Percentiles rank a stretch among this genome's conserved stretches.
Evolutionary conservation across 2,329 filamentous ascomycete genomes (phyloP).

Genomic region (Neonectria hederae): DNA sequence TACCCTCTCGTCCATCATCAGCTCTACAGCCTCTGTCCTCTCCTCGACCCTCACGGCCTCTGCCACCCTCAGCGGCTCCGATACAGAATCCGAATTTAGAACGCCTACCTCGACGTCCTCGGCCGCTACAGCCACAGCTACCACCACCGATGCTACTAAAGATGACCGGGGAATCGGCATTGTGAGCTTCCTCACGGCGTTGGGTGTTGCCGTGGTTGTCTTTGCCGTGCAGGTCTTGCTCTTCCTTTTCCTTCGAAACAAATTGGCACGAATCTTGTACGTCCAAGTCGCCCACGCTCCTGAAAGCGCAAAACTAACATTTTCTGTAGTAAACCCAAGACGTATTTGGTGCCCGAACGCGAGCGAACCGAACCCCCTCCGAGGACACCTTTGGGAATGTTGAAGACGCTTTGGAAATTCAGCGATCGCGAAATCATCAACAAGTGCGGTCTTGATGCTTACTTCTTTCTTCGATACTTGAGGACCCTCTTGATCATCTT

Average conservation of each 20-base stretch:
- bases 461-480: slow-evolving; percentile 93
- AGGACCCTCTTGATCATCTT: slow-evolving; percentile 87
- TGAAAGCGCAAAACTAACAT: slow-evolving; percentile 17
- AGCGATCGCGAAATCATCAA: slow-evolving; percentile 86
- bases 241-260: slow-evolving; percentile 82
- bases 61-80: slow-evolving; percentile 12
- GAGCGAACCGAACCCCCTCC: slow-evolving; percentile 84
- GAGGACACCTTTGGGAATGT: slow-evolving; percentile 59
- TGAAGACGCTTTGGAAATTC: slow-evolving; percentile 72
- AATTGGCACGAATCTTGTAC: slow-evolving; percentile 84
- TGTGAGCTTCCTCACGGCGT: slow-evolving; percentile 68
- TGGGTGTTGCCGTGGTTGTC: slow-evolving; percentile 69
- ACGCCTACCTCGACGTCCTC: slow-evolving; percentile 18
- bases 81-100: background rate
- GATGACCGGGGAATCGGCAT: slow-evolving; percentile 55
- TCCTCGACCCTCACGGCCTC: slow-evolving; percentile 31
- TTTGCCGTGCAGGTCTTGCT: slow-evolving; percentile 72
- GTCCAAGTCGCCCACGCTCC: slow-evolving; percentile 43
- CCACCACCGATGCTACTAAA: slow-evolving; percentile 44
- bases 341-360: slow-evolving; percentile 85
- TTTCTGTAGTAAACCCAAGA: slow-evolving; percentile 74
- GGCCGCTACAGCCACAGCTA: background rate
- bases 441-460: slow-evolving; percentile 95
- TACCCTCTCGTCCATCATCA: slow-evolving; percentile 29
- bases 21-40: slow-evolving; percentile 22